A percentile compares a stretch with the other conserved stretches of the same genome.
phyloP scores from a whole-genome alignment of 768 basidiomycete species.

The Macrolepiota dolichaula region DNA sequence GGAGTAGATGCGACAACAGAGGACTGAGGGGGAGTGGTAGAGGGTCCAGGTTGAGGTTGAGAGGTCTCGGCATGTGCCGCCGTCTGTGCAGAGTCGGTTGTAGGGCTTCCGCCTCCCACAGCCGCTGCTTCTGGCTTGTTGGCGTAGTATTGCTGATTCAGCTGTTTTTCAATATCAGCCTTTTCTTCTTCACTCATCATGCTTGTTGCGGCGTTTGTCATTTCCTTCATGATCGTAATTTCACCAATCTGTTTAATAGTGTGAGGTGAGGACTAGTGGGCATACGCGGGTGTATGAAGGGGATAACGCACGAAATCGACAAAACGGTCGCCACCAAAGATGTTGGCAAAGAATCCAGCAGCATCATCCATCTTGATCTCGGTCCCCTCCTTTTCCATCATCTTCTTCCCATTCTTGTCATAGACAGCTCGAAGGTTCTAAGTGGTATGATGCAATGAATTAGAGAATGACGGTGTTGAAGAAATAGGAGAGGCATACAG shows the following conservation, averaged over 20 bases:
- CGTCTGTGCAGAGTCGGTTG: too few species aligned
- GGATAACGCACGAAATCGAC: constrained; percentile 77
- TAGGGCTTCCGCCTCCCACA: too few species aligned
- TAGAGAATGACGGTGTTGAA: background rate
- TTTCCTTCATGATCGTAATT: constrained; percentile 92
- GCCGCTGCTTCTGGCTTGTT: constrained; percentile 1
- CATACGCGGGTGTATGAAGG: background rate
- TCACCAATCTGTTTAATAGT: constrained; percentile 76
- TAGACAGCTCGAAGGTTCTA: constrained; percentile 86
- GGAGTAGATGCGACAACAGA: background rate
- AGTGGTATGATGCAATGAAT: constrained; percentile 11
- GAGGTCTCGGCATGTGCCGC: background rate
- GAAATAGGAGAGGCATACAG: constrained; percentile 43
- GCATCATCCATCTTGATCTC: constrained; percentile 82
- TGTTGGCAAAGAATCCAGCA: constrained; percentile 89
- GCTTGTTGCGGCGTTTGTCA: constrained; percentile 79
- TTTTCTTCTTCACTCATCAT: constrained; percentile 94
- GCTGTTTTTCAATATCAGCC: constrained; percentile 75
- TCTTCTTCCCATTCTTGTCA: constrained; percentile 92
- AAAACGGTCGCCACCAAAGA: constrained; percentile 95
- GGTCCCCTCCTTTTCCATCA: constrained; percentile 79
- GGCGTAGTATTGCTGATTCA: constrained; percentile 34
- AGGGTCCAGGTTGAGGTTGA: constrained; percentile 12
- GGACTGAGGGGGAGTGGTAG: constrained; percentile 1
- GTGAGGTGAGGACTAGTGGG: background rate